Base-by-base conservation (phyloP, 2,329 filamentous ascomycete species). In the Huntiella abstrusa region DNA sequence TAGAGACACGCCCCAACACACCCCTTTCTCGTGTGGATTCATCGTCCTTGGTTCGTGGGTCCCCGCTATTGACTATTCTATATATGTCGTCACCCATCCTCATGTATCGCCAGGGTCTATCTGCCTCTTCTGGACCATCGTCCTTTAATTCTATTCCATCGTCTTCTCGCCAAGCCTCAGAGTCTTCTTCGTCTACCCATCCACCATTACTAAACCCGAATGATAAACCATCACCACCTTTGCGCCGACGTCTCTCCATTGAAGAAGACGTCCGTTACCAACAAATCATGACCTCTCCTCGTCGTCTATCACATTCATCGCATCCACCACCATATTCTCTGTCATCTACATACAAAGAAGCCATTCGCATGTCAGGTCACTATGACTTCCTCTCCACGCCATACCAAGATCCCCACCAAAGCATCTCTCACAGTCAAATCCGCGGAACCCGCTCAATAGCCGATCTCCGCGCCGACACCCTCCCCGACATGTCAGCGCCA, bases 181-280 rank as follows among this genome's bases (percentile, higher is more conserved):
- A 34, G 13, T 32, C 35, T 28, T 40, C 16, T 11, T 28, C 15
- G n/a, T 15, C 35, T 38, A 11, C 38, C 28, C 5, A 37, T 16
- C 37, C 40, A n/a, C 43, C 33, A n/a, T 32, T 13, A 33, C n/a
- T 7, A 34, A 38, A 39, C 22, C 12, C 47, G 44, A 34, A 45
- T 49, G 33, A 15, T 28, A 33, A 13, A n/a, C 28, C 37, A 12
- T 19, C 43, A 13, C 40, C 61, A 60, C 61, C 58, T 51, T 56
- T 59, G 49, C 60, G 64, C 56, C 63, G 62, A 58, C 63, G 64
- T 54, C 63, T 69, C 54, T 72, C 69, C 43, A 69, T 71, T 61
- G 69, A 72, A 57, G 68, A 72, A 60, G 68, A 72, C 54, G 59
- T 67, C 54, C 64, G 66, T 54, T 72, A 72, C 54, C 66, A 68